Base-by-base conservation (phyloP, 495 filamentous ascomycete genomes). In the Tuber melanosporum region DNA sequence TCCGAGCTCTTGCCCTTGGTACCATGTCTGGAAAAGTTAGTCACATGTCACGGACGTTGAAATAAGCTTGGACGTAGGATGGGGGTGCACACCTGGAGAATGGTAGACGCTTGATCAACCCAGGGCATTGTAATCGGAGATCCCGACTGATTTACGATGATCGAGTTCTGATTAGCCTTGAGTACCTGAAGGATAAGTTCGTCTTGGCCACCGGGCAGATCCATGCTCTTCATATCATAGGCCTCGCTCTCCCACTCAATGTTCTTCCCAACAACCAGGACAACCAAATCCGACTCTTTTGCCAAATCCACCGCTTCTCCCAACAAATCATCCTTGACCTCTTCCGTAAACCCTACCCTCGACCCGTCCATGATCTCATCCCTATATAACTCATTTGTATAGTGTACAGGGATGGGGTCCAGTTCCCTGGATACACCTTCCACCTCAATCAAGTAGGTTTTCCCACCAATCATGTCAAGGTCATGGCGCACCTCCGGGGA, bases 221-320 rank as follows among this genome's bases (percentile, higher is more conserved):
- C 87, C 90, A 93, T 92, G 76, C 88, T 85, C 32, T 88, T 85
- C 57, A 91, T 88, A 83, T 93, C 91, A 73, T 90, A 87, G 49
- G 91, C 91, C 82, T 93, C 91, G n/a, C 88, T 89, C 82, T 93
- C 91, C 90, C 90, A 93, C 77, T 92, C 91, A 62, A 84, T 87
- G 74, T 91, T 92, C 70, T 93, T 87, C 15, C 92, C 91, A 17
- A 89, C 89, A 78, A 91, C 91, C 36, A 93, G 82, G 73, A 93
- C 88, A 22, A 91, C 92, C 74, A 92, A 88, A 44, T 93, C 92
- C 2, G 88, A 88, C 43, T 87, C 85, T 74, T 85, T 86, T 9
- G 92, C 92, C 19, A 91, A 84, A 12, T 86, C 84, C 43, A 90
- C 89, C 0, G 92, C 92, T 52, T 90, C 85, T 20, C 86, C 82